These are phyloP conservation scores for Diplodia seriata DNA, from an alignment of 2,329 filamentous ascomycete genomes.

Conservation along the genomic window DNA sequence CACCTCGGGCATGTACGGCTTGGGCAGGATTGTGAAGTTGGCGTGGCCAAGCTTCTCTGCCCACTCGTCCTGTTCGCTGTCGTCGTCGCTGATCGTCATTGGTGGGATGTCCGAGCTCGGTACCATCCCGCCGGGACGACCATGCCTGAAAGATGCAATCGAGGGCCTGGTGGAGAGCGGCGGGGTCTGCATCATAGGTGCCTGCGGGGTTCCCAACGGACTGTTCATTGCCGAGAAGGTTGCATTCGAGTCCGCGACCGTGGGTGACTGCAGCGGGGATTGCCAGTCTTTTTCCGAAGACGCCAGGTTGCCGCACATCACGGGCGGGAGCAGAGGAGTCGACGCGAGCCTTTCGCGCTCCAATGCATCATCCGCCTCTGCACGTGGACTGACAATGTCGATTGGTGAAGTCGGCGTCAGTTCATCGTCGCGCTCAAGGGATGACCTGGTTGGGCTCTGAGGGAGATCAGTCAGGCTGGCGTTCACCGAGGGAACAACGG, in stretches of 20 bases:
- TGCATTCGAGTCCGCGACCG: conserved; percentile 67
- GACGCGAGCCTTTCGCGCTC: conserved; percentile 70
- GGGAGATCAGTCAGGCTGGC: conserved; percentile 42
- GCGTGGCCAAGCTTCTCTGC: conserved; percentile 85
- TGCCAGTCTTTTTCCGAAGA: conserved; percentile 64
- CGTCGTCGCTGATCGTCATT: conserved; percentile 68
- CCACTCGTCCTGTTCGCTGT: conserved; percentile 79
- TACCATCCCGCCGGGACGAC: conserved; percentile 53
- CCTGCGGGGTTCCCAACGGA: conserved; percentile 58
- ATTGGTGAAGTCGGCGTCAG: conserved; percentile 41
- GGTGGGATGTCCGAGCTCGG: conserved; percentile 65
- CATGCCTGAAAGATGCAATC: conserved; percentile 70
- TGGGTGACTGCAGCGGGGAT: conserved; percentile 87
- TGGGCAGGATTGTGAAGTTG: conserved; percentile 86
- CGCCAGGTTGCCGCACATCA: conserved; percentile 68
- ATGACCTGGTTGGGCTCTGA: conserved; percentile 35
- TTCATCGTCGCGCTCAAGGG: conserved; percentile 21
- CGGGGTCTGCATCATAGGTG: conserved; percentile 66
- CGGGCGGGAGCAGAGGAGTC: conserved; percentile 84
- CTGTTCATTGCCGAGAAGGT: conserved; percentile 53
- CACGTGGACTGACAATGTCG: conserved; percentile 52
- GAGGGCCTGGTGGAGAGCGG: conserved; percentile 80
- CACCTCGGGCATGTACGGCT: conserved; percentile 74
- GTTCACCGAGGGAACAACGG: conserved; percentile 53
- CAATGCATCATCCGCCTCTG: conserved; percentile 55